Conservation (phyloP, 2,329 filamentous ascomycete genomes). For the Trichoderma polysporum region DNA sequence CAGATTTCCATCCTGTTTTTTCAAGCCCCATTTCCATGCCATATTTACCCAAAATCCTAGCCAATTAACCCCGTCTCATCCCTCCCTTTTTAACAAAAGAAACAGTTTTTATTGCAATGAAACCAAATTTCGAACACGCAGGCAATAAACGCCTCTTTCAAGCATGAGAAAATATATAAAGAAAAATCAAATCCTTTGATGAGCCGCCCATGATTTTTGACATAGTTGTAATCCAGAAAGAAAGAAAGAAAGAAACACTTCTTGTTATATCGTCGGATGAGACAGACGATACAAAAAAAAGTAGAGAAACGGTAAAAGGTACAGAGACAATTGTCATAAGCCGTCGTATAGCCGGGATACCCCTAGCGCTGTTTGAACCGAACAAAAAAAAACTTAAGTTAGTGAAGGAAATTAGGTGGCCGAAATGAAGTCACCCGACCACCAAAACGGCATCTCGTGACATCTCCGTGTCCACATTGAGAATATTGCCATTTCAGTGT, state of each 20-base stretch:
- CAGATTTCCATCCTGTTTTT: not conserved
- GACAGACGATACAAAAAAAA: not conserved
- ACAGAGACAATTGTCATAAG: slow-evolving; percentile 18
- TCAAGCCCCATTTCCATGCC: slow-evolving; percentile 9
- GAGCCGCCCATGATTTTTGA: slow-evolving; percentile 17
- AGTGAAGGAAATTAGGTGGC: slow-evolving; percentile 14
- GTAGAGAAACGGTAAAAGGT: slow-evolving; percentile 2
- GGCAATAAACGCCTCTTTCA: not conserved
- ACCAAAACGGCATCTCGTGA: slow-evolving; percentile 13
- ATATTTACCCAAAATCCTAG: not conserved
- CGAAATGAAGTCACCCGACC: slow-evolving; percentile 18
- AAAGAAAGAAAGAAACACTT: not conserved
- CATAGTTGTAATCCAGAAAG: slow-evolving; percentile 3
- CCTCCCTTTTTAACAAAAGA: not conserved
- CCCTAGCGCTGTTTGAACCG: slow-evolving; percentile 14
- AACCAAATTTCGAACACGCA: not conserved
- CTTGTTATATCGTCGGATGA: not conserved
- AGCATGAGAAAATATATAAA: not conserved
- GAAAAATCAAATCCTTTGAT: not conserved
- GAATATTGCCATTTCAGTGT: not conserved
- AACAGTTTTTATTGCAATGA: not conserved
- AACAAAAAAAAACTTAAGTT: not conserved
- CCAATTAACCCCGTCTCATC: not conserved
- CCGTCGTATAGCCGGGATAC: slow-evolving; percentile 19
- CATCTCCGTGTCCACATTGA: slow-evolving; percentile 16